Conservation (phyloP, 345 rosid species). For the Populus deltoides region DNA sequence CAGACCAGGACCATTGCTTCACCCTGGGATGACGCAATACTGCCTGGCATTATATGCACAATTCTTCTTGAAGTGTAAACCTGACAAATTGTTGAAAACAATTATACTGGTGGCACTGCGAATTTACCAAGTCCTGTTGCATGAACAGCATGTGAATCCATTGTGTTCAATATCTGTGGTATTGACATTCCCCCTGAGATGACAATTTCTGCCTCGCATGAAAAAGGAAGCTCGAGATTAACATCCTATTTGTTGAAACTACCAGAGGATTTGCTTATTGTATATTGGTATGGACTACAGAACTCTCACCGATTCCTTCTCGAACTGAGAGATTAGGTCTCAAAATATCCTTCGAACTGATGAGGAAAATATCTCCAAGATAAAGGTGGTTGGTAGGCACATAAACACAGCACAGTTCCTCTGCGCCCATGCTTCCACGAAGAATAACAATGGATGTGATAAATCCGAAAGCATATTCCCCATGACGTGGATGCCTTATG, state of each 20-base stretch:
- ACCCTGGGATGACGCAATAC: too few relatives aligned
- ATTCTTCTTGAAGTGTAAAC: neutral
- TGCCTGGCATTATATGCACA: neutral
- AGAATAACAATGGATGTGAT: slow-evolving; percentile 65
- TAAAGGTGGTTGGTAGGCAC: slow-evolving; percentile 70
- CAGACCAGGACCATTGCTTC: too few relatives aligned
- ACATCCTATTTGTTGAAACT: neutral
- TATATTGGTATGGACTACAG: neutral
- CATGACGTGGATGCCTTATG: slow-evolving; percentile 61
- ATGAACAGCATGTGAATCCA: slow-evolving; percentile 34
- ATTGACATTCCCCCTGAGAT: slow-evolving; percentile 72
- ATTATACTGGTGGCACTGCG: slow-evolving; percentile 33
- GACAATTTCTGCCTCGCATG: slow-evolving; percentile 49
- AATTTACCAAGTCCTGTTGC: slow-evolving; percentile 33
- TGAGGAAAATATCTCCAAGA: slow-evolving; percentile 59
- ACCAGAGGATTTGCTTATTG: too few relatives aligned
- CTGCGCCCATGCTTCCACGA: slow-evolving; percentile 46
- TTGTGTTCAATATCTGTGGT: slow-evolving; percentile 51
- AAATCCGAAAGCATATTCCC: slow-evolving; percentile 68
- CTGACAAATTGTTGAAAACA: neutral
- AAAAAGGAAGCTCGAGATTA: neutral
- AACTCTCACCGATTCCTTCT: slow-evolving; percentile 57
- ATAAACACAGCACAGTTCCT: slow-evolving; percentile 65
- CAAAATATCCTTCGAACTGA: slow-evolving; percentile 56
- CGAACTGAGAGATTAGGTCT: slow-evolving; percentile 66